Percentiles rank a stretch among this genome's conserved stretches.
phyloP scores from a whole-genome alignment of 2,329 filamentous ascomycete genomes.

The Thyridium curvatum region DNA sequence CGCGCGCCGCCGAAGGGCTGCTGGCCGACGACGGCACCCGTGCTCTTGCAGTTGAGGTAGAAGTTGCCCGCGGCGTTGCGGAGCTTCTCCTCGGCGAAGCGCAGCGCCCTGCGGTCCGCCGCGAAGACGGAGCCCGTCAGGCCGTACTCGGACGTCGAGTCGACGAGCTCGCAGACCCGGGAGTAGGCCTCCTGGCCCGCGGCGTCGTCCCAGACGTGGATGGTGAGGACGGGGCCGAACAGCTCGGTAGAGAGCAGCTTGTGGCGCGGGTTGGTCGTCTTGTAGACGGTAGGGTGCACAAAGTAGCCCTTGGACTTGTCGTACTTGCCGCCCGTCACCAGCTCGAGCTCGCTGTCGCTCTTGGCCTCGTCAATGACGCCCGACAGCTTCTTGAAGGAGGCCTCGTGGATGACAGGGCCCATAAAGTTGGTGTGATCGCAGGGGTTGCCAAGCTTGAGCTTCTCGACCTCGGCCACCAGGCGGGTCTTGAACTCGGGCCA shows the following conservation, averaged over 20 bases:
- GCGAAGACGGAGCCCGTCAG: conserved; percentile 46
- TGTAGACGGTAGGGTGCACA: conserved; percentile 40
- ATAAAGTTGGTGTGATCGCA: conserved; percentile 30
- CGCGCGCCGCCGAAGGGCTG: conserved; percentile 49
- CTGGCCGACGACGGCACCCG: conserved; percentile 48
- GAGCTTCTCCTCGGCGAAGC: conserved; percentile 42
- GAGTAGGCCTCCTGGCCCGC: conserved; percentile 27
- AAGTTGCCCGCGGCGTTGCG: conserved; percentile 51
- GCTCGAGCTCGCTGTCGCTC: conserved; percentile 31
- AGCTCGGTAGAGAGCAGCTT: conserved; percentile 38
- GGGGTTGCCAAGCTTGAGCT: conserved; percentile 21
- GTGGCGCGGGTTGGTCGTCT: conserved; percentile 31
- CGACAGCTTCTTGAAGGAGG: conserved; percentile 37
- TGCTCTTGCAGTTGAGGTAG: conserved; percentile 53
- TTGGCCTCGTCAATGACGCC: conserved; percentile 37
- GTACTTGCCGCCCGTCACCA: conserved; percentile 36
- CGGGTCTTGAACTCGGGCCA: conserved; percentile 31
- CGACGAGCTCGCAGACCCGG: conserved; percentile 56
- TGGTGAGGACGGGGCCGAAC: conserved; percentile 39
- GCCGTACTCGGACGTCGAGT: conserved; percentile 64
- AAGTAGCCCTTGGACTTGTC: conserved; percentile 35
- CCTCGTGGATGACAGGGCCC: conserved; percentile 42
- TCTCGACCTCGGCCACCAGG: conserved; percentile 26
- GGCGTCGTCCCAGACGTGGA: conserved; percentile 41
- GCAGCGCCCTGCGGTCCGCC: conserved; percentile 37